Base-by-base conservation (phyloP, 805 yeast genomes). In the Saccharomyces mikatae region DNA sequence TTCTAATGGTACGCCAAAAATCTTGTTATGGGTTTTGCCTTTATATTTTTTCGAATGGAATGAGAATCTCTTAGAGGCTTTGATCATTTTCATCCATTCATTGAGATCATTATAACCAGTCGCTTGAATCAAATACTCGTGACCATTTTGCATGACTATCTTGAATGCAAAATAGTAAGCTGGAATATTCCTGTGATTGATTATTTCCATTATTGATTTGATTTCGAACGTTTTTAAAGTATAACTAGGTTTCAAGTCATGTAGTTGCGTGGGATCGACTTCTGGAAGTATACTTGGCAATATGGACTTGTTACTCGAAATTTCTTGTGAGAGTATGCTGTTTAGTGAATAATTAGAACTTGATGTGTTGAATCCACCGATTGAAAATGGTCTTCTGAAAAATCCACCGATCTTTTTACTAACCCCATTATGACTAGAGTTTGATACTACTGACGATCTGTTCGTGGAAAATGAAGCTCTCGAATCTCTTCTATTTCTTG, bases 1-100 rank as follows among this genome's bases (percentile, higher is more conserved):
- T 32, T 77, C 80, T 36, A 92, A 74, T 1, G 98, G 96, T 48
- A 90, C 86, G 13, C 97, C 97, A 76, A 91, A 92, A 2, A 92
- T 87, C 58, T 75, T 74, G 28, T 80, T 77, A 29, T 69, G 69
- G 4, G 74, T 73, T 51, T 67, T 60, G 1, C 77, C 77, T 50
- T 64, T 71, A 36, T 67, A 70, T 52, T 72, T 74, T 31, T 67
- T 69, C 1, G 79, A 75, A 48, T 75, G 64, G 54, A 75, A 76
- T 4, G 77, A 67, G 54, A 71, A 74, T 56, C 79, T 68, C 54
- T 73, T 75, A 0, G 78, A 67, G 14, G 69, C 58, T 50, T 68
- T 73, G 29, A 76, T 66, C 54, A 69, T 66, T 49, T 74, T 76
- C 1, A 88, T 74, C 98, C 97, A 91, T 47, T 83, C 89, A 52